A percentile compares a stretch with the other conserved stretches of the same genome.
phyloP scores from a whole-genome alignment of 768 basidiomycete genomes.

The Neoboletus magnificus region DNA sequence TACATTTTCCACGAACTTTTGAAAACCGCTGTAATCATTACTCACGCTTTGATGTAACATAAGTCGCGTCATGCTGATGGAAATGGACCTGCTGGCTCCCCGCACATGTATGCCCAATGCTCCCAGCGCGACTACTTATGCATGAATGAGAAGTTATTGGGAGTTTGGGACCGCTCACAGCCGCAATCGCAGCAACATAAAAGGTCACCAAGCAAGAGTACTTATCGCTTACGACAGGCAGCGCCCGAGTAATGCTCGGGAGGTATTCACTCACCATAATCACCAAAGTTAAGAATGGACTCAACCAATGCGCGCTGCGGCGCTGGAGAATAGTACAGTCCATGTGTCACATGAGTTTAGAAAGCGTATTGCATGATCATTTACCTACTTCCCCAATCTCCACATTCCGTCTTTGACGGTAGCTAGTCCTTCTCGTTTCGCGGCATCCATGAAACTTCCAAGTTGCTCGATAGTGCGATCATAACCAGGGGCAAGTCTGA shows the following conservation, averaged over 20 bases:
- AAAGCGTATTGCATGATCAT: background rate
- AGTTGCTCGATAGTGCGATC: constrained; percentile 79
- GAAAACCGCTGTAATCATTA: too few species aligned
- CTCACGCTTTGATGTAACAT: too few species aligned
- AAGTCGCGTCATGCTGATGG: background rate
- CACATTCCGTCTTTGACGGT: constrained; percentile 67
- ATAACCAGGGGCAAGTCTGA: constrained; percentile 81
- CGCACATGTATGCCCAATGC: background rate
- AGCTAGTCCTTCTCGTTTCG: constrained; percentile 74
- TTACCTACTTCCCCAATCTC: constrained; percentile 41
- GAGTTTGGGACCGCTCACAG: background rate
- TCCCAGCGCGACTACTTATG: background rate
- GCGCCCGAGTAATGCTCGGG: background rate
- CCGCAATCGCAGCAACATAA: background rate
- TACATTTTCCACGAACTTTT: too few species aligned
- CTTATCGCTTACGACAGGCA: background rate
- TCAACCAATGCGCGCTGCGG: background rate
- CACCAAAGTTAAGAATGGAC: background rate
- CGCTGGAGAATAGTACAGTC: background rate
- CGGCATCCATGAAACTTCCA: constrained; percentile 74
- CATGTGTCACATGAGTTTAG: background rate
- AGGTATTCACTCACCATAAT: background rate
- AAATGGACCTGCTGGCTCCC: background rate
- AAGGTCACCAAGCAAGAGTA: background rate
- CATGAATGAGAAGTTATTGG: background rate